Evolutionary conservation across 805 yeast species (phyloP).

Genomic region (Candida chilensis): DNA sequence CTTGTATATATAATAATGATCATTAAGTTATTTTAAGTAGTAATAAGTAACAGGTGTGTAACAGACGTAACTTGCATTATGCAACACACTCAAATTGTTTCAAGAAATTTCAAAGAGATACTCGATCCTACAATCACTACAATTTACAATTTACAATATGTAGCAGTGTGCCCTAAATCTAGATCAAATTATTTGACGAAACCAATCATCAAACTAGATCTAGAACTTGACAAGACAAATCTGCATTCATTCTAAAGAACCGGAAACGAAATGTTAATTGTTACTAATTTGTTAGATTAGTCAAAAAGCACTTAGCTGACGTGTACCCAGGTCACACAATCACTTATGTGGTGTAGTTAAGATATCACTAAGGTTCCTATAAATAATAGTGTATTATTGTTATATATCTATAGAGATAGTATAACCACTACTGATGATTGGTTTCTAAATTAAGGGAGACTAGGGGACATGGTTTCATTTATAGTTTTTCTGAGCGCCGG

Average conservation of each 20-base stretch:
- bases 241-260: constrained; percentile 54
- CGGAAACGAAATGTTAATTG: constrained; percentile 69
- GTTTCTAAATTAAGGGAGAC: constrained; percentile 20
- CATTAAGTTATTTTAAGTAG: too few species aligned
- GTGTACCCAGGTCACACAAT: constrained; percentile 28
- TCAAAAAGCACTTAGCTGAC: constrained; percentile 67
- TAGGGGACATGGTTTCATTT: constrained; percentile 16
- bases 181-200: constrained; percentile 15
- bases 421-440: constrained; percentile 76
- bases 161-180: constrained; percentile 47
- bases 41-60: too few species aligned
- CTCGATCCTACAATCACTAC: too few species aligned
- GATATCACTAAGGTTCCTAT: constrained; percentile 31
- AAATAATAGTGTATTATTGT: constrained; percentile 30
- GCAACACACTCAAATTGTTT: too few species aligned
- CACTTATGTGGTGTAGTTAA: constrained; percentile 32
- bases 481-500: constrained; percentile 11
- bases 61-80: too few species aligned
- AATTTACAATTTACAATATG: constrained; percentile 23
- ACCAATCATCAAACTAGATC: constrained; percentile 12
- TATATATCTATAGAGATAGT: constrained; percentile 62
- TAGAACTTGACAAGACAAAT: constrained; percentile 19
- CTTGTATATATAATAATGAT: too few species aligned
- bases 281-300: constrained; percentile 67
- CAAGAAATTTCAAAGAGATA: too few species aligned